Conservation (phyloP, 2,329 filamentous ascomycete species). For the Sporothrix mexicana region DNA sequence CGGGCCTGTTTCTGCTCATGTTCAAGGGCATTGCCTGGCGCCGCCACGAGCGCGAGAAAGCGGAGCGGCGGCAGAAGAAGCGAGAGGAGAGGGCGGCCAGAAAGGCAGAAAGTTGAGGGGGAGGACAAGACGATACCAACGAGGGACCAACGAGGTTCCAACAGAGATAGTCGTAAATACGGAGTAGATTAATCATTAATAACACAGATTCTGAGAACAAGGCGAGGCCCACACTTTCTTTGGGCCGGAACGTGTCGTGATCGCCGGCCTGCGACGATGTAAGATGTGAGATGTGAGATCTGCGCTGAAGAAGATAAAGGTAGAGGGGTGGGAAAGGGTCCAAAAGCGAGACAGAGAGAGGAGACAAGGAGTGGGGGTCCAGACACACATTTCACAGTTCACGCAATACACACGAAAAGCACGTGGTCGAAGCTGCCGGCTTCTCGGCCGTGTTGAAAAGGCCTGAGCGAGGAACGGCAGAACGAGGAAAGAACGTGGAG, state of each 20-base stretch:
- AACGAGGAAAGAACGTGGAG: too few relatives aligned
- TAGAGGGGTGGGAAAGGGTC: neutral
- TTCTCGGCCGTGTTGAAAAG: neutral
- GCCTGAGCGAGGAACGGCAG: too few relatives aligned
- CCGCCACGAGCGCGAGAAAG: constrained; percentile 43
- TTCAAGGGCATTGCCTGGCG: constrained; percentile 53
- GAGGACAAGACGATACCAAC: neutral
- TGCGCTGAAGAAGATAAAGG: neutral
- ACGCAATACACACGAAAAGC: too few relatives aligned
- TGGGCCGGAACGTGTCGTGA: constrained; percentile 20
- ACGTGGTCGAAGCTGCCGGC: neutral
- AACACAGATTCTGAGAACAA: neutral
- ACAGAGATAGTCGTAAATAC: too few relatives aligned
- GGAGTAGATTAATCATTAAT: too few relatives aligned
- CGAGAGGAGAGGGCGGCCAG: constrained; percentile 28
- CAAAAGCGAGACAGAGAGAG: neutral
- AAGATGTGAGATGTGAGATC: constrained; percentile 18
- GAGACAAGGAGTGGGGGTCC: neutral
- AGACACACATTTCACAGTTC: neutral
- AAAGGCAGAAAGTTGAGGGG: neutral
- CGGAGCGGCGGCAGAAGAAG: constrained; percentile 38
- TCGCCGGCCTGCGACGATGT: constrained; percentile 27
- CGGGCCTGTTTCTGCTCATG: constrained; percentile 51
- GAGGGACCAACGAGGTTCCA: too few relatives aligned
- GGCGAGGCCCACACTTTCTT: too few relatives aligned